Conservation (phyloP, 495 filamentous ascomycete genomes). For the Corynascus novoguineensis region DNA sequence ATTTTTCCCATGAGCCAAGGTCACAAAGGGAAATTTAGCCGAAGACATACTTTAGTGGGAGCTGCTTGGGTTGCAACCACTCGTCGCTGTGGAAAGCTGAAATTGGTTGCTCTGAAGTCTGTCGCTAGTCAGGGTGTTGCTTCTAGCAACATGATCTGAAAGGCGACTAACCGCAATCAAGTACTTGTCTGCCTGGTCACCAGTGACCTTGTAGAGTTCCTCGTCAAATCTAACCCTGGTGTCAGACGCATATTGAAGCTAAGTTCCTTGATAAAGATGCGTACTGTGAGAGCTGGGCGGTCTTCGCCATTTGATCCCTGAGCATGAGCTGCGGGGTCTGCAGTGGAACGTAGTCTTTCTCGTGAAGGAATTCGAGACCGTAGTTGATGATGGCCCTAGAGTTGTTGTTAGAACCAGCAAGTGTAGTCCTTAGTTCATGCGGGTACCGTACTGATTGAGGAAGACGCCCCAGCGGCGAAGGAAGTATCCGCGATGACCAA, state of each 20-base stretch:
- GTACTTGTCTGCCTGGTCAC: constrained; percentile 85
- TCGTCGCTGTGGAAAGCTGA: constrained; percentile 88
- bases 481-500: constrained; percentile 93
- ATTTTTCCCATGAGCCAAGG: background rate
- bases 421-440: too few species aligned
- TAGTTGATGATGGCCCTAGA: constrained; percentile 77
- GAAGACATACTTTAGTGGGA: constrained; percentile 68
- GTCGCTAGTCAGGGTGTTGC: background rate
- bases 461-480: constrained; percentile 87
- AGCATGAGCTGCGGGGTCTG: constrained; percentile 97
- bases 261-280: background rate
- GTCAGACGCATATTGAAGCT: background rate
- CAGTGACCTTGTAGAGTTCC: constrained; percentile 92
- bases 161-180: constrained; percentile 61
- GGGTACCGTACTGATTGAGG: constrained; percentile 43
- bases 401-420: background rate
- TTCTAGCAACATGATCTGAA: too few species aligned
- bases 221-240: constrained; percentile 63
- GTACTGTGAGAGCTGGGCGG: constrained; percentile 82
- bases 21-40: constrained; percentile 24
- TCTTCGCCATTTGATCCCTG: constrained; percentile 96
- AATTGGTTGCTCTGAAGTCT: constrained; percentile 89
- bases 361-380: constrained; percentile 78
- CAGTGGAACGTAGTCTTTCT: constrained; percentile 74
- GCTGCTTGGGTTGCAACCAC: constrained; percentile 78